Evolutionary conservation across 306 rosid species (phyloP).

Genomic region (Rosa multiflora): DNA sequence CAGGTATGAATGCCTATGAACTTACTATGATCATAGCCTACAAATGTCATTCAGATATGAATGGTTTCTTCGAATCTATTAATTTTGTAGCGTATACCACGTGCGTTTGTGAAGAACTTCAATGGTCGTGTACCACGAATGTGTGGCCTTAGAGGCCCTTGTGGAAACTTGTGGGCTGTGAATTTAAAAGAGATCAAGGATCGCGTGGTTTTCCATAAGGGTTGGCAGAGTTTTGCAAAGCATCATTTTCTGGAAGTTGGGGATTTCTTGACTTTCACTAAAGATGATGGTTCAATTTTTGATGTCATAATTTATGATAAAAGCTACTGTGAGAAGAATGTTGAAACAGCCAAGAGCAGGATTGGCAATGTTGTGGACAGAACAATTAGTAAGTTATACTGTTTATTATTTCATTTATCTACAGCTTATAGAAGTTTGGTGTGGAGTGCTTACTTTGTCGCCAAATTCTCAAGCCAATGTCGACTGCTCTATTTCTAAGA

Average conservation of each 20-base stretch:
- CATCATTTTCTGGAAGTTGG: neutral
- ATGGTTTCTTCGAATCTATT: neutral
- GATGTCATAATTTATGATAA: slow-evolving; percentile 11
- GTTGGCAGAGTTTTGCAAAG: slow-evolving; percentile 27
- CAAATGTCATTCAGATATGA: neutral
- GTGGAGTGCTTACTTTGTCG: neutral
- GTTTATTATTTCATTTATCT: neutral
- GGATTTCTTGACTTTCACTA: slow-evolving; percentile 12
- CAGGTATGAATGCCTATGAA: too few relatives aligned
- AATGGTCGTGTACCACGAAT: neutral
- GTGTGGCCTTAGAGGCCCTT: neutral
- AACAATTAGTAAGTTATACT: neutral
- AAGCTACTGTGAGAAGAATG: slow-evolving; percentile 15
- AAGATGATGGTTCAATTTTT: slow-evolving; percentile 4
- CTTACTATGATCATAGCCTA: neutral
- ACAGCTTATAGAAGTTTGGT: neutral
- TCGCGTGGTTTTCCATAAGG: slow-evolving; percentile 1
- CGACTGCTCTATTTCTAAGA: neutral
- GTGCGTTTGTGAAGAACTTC: neutral
- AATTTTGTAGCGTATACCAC: neutral
- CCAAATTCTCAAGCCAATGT: neutral
- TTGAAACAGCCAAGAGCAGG: neutral
- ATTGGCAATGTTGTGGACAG: neutral
- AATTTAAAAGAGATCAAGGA: neutral
- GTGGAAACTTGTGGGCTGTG: slow-evolving; percentile 10